phyloP scores from a whole-genome alignment of 768 basidiomycete species.

The Kwoniella shandongensis region DNA sequence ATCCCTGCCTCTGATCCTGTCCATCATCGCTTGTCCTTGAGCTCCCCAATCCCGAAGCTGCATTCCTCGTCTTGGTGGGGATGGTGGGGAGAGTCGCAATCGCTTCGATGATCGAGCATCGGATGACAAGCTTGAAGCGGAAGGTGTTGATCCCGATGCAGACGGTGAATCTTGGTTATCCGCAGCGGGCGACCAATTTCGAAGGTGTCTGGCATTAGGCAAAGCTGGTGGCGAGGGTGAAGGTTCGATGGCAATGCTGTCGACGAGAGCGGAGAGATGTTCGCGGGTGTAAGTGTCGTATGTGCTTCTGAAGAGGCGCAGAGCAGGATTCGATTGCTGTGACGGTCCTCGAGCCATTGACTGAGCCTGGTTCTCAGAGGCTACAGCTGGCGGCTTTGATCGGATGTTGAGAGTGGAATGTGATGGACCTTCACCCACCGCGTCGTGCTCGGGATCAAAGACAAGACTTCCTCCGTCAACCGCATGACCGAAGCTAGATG shows the following conservation, averaged over 20 bases:
- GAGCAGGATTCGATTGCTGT: conserved; percentile 20
- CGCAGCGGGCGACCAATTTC: conserved; percentile 28
- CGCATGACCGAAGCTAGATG: not conserved
- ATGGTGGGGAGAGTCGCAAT: conserved; percentile 34
- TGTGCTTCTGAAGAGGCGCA: conserved; percentile 77
- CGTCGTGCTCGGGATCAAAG: conserved; percentile 13
- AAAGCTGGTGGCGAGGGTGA: conserved; percentile 35
- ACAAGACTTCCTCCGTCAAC: conserved; percentile 1
- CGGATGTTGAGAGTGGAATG: conserved; percentile 19
- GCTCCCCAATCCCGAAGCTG: conserved; percentile 45
- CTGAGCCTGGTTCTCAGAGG: conserved; percentile 1
- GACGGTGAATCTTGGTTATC: conserved; percentile 6
- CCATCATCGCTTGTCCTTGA: conserved; percentile 47
- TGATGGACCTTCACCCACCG: conserved; percentile 10
- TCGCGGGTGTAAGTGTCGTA: conserved; percentile 97
- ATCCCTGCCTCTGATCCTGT: conserved; percentile 38
- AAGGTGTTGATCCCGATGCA: conserved; percentile 21
- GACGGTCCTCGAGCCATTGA: conserved; percentile 8
- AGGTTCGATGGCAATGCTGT: conserved; percentile 71
- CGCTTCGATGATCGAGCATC: conserved; percentile 36
- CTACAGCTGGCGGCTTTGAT: not conserved
- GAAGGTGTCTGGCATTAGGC: conserved; percentile 11
- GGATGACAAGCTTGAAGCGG: conserved; percentile 11
- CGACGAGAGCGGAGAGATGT: conserved; percentile 88
- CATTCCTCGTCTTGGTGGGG: conserved; percentile 19